Evolutionary conservation across 1,284 basidiomycete genomes (phyloP).

Genomic region (Ceratorhiza oryzae-sativae): DNA sequence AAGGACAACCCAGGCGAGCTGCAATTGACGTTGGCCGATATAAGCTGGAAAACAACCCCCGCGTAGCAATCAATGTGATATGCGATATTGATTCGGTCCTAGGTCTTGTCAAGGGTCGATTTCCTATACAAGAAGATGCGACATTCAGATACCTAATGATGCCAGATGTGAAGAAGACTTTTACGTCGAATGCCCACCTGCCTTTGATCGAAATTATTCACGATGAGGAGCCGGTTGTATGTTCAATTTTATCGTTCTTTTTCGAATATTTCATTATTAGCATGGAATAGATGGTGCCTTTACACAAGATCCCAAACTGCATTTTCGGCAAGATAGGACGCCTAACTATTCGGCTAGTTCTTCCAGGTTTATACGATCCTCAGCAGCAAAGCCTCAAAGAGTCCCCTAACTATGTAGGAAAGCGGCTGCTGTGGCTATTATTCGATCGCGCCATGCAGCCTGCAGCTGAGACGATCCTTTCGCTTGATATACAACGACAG

Average conservation of each 20-base stretch:
- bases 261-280: too few relatives aligned
- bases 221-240: not conserved
- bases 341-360: not conserved
- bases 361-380: not conserved
- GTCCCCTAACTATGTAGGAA: not conserved
- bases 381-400: not conserved
- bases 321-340: not conserved
- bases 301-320: too few relatives aligned
- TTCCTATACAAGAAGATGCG: not conserved
- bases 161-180: not conserved
- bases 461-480: not conserved
- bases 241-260: too few relatives aligned
- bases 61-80: not conserved
- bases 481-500: not conserved
- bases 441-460: not conserved
- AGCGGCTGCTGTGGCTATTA: not conserved
- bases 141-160: not conserved
- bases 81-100: slow-evolving; percentile 15
- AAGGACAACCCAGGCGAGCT: not conserved
- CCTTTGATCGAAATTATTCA: not conserved
- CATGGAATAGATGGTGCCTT: not conserved
- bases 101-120: not conserved
- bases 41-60: not conserved
- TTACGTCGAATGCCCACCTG: not conserved
- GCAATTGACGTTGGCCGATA: not conserved